Percentiles rank a stretch among this genome's conserved stretches.
Evolutionary conservation across 1,284 basidiomycete genomes (phyloP).

Genomic region (Malassezia cuniculi): DNA sequence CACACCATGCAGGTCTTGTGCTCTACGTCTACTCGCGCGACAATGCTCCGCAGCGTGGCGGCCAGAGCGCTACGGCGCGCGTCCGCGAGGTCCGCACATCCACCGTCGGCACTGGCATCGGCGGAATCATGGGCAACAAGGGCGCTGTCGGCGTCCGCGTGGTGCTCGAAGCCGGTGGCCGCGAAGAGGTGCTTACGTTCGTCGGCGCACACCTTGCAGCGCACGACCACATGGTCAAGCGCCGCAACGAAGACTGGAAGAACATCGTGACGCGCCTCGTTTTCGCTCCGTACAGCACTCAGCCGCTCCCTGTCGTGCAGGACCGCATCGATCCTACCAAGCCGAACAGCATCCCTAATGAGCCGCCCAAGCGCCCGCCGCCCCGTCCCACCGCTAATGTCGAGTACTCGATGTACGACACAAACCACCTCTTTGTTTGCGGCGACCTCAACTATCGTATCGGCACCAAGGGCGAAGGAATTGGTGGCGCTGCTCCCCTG

Average conservation of each 20-base stretch:
- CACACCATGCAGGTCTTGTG: conserved; percentile 36
- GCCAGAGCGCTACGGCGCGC: conserved; percentile 47
- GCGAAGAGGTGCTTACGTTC: conserved; percentile 54
- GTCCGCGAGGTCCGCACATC: conserved; percentile 37
- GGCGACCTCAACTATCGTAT: conserved; percentile 46
- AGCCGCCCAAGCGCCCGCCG: conserved; percentile 49
- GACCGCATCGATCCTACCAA: background rate
- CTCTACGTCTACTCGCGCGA: conserved; percentile 63
- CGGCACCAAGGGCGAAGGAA: conserved; percentile 8
- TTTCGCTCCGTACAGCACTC: conserved; percentile 49
- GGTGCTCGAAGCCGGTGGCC: conserved; percentile 49
- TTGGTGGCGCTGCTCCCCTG: conserved; percentile 1
- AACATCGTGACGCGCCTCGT: conserved; percentile 66
- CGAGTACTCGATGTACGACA: conserved; percentile 39
- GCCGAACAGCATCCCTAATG: conserved; percentile 1
- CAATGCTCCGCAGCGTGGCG: conserved; percentile 37
- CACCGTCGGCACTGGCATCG: conserved; percentile 41
- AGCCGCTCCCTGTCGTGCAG: conserved; percentile 21
- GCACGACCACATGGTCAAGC: conserved; percentile 59
- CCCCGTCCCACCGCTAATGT: conserved; percentile 25
- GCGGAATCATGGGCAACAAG: conserved; percentile 71
- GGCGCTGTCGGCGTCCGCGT: conserved; percentile 81
- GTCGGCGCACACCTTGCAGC: conserved; percentile 81
- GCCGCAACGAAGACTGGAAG: conserved; percentile 67
- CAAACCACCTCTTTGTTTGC: conserved; percentile 42